A percentile compares a stretch with the other conserved stretches of the same genome.
Evolutionary conservation across 176 grass and related monocot species (phyloP).

Genomic region (Eremochloa ophiuroides): DNA sequence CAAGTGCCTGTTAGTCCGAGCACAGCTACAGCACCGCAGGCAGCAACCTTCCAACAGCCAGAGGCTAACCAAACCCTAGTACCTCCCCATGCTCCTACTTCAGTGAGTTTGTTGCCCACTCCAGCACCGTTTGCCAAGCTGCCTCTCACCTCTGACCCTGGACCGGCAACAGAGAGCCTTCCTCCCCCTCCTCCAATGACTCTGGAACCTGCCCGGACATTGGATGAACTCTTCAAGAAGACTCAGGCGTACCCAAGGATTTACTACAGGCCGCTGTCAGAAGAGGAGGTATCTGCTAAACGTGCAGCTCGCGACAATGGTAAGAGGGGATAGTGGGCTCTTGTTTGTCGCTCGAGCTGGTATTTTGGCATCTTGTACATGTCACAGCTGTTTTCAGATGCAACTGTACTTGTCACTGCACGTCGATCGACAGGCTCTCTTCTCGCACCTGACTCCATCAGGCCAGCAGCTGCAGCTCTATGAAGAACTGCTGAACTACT

Average conservation of each 20-base stretch:
- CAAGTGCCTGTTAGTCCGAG: constrained; percentile 33
- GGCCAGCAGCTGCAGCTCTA: not conserved
- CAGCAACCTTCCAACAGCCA: constrained; percentile 37
- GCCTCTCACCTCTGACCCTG: constrained; percentile 24
- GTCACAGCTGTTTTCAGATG: not conserved
- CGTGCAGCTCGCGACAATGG: constrained; percentile 52
- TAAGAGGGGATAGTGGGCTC: constrained; percentile 28
- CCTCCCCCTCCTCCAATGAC: constrained; percentile 59
- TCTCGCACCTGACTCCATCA: not conserved
- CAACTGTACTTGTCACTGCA: not conserved
- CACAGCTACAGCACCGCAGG: constrained; percentile 15
- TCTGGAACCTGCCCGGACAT: constrained; percentile 66
- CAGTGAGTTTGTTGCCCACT: constrained; percentile 48
- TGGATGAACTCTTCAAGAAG: constrained; percentile 95
- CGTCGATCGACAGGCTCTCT: not conserved
- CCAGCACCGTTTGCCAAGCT: constrained; percentile 33
- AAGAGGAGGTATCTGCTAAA: constrained; percentile 77
- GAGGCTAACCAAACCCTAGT: constrained; percentile 42
- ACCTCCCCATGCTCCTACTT: constrained; percentile 20
- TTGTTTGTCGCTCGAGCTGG: not conserved
- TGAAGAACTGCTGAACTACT: not conserved
- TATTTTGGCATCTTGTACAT: constrained; percentile 15
- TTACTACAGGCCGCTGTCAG: constrained; percentile 82
- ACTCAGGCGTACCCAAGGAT: constrained; percentile 81
- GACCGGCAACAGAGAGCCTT: constrained; percentile 34